Percentiles rank a stretch among this genome's conserved stretches.
These are phyloP conservation scores for Colletotrichum liaoningense DNA, from an alignment of 2,329 filamentous ascomycete species.

Conservation along the genomic window DNA sequence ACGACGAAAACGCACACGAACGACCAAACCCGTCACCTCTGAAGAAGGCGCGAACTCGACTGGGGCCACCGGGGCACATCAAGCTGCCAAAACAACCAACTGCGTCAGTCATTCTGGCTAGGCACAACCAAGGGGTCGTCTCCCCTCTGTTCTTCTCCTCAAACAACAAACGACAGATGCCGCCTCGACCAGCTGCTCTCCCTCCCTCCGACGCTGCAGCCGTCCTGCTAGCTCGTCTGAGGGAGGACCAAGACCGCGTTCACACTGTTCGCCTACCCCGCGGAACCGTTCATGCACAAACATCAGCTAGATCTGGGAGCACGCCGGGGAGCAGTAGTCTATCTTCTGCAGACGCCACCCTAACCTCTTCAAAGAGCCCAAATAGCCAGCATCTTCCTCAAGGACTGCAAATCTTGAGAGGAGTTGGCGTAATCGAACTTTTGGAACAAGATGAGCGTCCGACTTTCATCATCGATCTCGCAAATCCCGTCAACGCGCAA, in stretches of 20 bases:
- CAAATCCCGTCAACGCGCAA: slow-evolving; percentile 65
- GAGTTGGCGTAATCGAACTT: slow-evolving; percentile 77
- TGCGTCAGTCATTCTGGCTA: slow-evolving; percentile 40
- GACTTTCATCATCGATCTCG: slow-evolving; percentile 79
- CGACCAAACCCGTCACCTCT: slow-evolving; percentile 42
- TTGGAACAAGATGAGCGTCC: slow-evolving; percentile 82
- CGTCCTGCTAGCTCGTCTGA: slow-evolving; percentile 59
- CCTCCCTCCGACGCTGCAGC: slow-evolving; percentile 54
- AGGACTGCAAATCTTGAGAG: slow-evolving; percentile 67
- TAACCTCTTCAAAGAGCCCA: slow-evolving; percentile 51
- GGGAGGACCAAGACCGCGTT: slow-evolving; percentile 58
- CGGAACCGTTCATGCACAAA: slow-evolving; percentile 60
- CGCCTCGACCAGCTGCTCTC: slow-evolving; percentile 50
- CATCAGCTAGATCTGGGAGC: slow-evolving; percentile 60
- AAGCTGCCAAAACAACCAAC: slow-evolving; percentile 48
- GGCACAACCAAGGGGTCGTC: slow-evolving; percentile 48
- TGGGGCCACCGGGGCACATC: slow-evolving; percentile 57
- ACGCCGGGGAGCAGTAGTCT: slow-evolving; percentile 61
- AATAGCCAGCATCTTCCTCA: slow-evolving; percentile 61
- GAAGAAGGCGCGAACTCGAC: slow-evolving; percentile 62
- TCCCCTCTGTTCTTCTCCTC: slow-evolving; percentile 65
- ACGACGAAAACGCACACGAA: slow-evolving; percentile 37
- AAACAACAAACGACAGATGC: slow-evolving; percentile 47
- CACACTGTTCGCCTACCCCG: slow-evolving; percentile 67
- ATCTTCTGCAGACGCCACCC: slow-evolving; percentile 58